Conservation (phyloP, 495 filamentous ascomycete genomes). For the Ascodesmis nigricans region DNA sequence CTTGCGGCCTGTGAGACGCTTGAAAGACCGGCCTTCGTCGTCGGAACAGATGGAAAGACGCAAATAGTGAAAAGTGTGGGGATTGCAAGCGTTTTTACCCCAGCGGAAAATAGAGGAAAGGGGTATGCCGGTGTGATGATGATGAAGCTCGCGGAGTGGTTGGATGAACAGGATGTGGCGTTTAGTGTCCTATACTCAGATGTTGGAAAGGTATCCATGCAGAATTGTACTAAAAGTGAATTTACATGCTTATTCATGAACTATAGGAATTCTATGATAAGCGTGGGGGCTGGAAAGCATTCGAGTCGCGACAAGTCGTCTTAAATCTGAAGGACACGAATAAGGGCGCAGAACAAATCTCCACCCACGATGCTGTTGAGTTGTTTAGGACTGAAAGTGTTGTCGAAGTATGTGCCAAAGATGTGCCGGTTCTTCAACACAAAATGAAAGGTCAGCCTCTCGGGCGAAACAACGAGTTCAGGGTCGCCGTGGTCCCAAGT, state of each 20-base stretch:
- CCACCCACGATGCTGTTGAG: too few species aligned
- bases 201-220: constrained; percentile 6
- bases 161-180: constrained; percentile 1
- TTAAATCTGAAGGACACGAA: too few species aligned
- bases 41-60: neutral
- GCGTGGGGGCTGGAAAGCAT: constrained; percentile 2
- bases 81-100: constrained; percentile 4
- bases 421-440: too few species aligned
- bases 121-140: constrained; percentile 2
- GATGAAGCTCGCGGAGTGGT: neutral
- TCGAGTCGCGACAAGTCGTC: neutral
- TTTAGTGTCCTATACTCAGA: constrained; percentile 4
- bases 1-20: constrained; percentile 4
- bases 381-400: too few species aligned
- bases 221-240: neutral
- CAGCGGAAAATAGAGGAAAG: neutral
- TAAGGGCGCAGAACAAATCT: too few species aligned
- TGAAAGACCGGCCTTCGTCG: constrained; percentile 1
- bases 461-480: too few species aligned
- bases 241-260: neutral
- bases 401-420: too few species aligned
- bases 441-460: too few species aligned
- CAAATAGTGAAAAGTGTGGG: constrained; percentile 1
- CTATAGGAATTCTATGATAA: constrained; percentile 1
- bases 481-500: neutral